A percentile compares a stretch with the other conserved stretches of the same genome.
These are phyloP conservation scores for Pelargonium fulgidum DNA, from an alignment of 441 rosid genomes.

Conservation along the genomic window DNA sequence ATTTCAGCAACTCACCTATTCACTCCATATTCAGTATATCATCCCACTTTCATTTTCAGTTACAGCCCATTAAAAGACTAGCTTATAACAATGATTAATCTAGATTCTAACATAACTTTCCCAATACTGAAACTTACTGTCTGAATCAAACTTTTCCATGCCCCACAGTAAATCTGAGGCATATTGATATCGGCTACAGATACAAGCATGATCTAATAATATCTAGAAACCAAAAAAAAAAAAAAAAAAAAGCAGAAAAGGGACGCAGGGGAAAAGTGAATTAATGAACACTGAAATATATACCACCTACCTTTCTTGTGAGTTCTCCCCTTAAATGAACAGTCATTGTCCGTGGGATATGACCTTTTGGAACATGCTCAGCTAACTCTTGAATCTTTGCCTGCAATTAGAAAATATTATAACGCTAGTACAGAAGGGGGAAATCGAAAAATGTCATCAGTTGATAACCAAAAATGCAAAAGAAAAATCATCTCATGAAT, in stretches of 20 bases:
- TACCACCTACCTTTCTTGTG: slow-evolving; percentile 76
- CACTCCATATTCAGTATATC: slow-evolving; percentile 2
- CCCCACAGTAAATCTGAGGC: neutral
- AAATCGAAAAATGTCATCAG: neutral
- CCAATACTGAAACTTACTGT: neutral
- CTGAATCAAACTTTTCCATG: neutral
- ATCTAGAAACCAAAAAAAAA: neutral
- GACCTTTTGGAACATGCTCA: slow-evolving; percentile 98
- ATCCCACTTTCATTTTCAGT: neutral
- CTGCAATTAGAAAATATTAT: slow-evolving; percentile 33
- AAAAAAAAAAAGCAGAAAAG: neutral
- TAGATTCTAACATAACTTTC: neutral
- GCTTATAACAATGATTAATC: neutral
- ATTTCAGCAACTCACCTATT: neutral
- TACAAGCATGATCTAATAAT: neutral
- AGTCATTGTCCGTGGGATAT: slow-evolving; percentile 92
- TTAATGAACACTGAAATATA: slow-evolving; percentile 15
- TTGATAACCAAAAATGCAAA: neutral
- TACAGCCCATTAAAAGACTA: neutral
- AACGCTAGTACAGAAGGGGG: neutral
- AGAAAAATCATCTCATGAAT: slow-evolving; percentile 3
- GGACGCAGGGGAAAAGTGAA: neutral
- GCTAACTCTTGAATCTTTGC: slow-evolving; percentile 99
- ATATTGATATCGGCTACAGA: neutral
- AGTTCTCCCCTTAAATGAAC: slow-evolving; percentile 97